These are phyloP conservation scores for Thermoascus crustaceus DNA, from an alignment of 2,329 filamentous ascomycete genomes.

Conservation along the genomic window DNA sequence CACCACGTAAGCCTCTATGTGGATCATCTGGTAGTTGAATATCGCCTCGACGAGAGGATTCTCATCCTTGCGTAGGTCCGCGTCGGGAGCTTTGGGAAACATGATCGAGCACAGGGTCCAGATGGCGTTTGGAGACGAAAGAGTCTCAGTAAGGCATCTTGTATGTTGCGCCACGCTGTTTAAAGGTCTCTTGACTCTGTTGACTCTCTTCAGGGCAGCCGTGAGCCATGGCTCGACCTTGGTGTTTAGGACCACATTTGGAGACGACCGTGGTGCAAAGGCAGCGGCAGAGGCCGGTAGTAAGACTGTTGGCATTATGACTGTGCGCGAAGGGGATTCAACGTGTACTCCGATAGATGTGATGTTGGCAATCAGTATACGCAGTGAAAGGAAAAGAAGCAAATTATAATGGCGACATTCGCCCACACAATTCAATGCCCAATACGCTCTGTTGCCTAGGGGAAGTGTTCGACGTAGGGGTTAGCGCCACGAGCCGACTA, in stretches of 20 bases:
- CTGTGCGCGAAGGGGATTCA: constrained; percentile 46
- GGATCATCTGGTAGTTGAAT: constrained; percentile 86
- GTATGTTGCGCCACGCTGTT: constrained; percentile 96
- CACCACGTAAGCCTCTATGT: constrained; percentile 94
- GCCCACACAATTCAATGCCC: constrained; percentile 23
- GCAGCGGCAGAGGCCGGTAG: constrained; percentile 91
- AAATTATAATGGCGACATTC: constrained; percentile 32
- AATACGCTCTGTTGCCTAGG: constrained; percentile 5
- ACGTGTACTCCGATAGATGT: constrained; percentile 40
- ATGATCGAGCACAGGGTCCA: constrained; percentile 93
- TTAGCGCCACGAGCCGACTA: constrained; percentile 1
- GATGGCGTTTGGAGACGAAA: constrained; percentile 82
- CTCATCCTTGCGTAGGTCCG: constrained; percentile 71
- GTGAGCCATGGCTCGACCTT: constrained; percentile 97
- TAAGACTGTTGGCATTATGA: constrained; percentile 81
- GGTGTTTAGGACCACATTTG: constrained; percentile 86
- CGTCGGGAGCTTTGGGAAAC: constrained; percentile 79
- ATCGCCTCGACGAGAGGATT: constrained; percentile 79
- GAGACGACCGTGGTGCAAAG: constrained; percentile 86
- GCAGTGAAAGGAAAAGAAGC: constrained; percentile 16
- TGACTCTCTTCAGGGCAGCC: constrained; percentile 91
- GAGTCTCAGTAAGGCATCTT: constrained; percentile 85
- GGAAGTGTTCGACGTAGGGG: not conserved
- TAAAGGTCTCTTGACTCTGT: constrained; percentile 89
- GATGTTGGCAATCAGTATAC: constrained; percentile 33